Conservation (phyloP, 768 basidiomycete genomes). For the Collybiopsis luxurians region DNA sequence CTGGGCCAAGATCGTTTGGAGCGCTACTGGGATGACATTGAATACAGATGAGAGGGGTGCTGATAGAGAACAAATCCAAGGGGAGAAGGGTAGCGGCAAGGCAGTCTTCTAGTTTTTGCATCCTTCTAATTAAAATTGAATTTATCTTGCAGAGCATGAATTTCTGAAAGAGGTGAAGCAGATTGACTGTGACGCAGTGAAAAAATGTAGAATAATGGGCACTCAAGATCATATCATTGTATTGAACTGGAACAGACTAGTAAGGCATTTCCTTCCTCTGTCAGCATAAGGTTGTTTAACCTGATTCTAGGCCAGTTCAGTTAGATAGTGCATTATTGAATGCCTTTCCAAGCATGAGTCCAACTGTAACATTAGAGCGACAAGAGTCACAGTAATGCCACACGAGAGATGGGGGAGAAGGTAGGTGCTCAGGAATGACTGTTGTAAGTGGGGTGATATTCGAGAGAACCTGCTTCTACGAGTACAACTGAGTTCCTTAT, state of each 20-base stretch:
- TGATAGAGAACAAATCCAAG: slow-evolving; percentile 86
- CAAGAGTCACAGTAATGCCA: too few species aligned
- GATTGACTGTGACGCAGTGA: slow-evolving; percentile 66
- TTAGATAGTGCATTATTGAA: slow-evolving; percentile 99
- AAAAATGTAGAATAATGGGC: slow-evolving; percentile 87
- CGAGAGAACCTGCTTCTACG: too few species aligned
- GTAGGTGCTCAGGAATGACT: too few species aligned
- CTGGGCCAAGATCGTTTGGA: slow-evolving; percentile 30
- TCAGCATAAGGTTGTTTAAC: slow-evolving; percentile 11
- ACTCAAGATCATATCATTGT: slow-evolving; percentile 97
- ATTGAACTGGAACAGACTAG: slow-evolving; percentile 96
- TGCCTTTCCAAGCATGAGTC: slow-evolving; percentile 90
- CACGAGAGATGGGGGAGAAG: too few species aligned
- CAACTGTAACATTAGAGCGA: too few species aligned
- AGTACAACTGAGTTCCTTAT: too few species aligned
- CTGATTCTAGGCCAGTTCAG: background rate
- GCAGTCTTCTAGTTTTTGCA: too few species aligned
- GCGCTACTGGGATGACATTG: slow-evolving; percentile 86
- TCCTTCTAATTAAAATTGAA: too few species aligned
- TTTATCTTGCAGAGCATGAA: too few species aligned
- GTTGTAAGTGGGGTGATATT: too few species aligned
- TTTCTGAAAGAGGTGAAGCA: slow-evolving; percentile 50
- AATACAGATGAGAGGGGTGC: slow-evolving; percentile 77
- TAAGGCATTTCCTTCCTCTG: slow-evolving; percentile 33
- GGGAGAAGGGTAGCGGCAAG: slow-evolving; percentile 69